Evolutionary conservation across 352 stramenopile species (phyloP), one percentile per base, ranked within the genome.

Genomic region (Blastocystis sp.): DNA sequence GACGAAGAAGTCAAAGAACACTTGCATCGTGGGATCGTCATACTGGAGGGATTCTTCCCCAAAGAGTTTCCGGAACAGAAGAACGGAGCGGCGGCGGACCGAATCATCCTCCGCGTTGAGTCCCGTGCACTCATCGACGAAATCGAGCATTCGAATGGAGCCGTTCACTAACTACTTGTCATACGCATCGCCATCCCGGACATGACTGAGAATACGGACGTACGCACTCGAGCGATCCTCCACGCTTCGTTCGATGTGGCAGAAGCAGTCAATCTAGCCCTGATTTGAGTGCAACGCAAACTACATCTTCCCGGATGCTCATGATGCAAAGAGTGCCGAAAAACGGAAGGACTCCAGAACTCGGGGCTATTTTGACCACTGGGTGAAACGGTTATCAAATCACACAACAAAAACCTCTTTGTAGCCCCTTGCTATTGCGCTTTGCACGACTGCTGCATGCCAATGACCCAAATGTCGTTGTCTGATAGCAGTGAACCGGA

Each of bases 1-100:
- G 3, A 41, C 56, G 60, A 84, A 84, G 56, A 84, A 84, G 3
- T 84, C 74, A 28, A 84, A 84, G 56, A 84, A 84, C 56, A 84
- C 48, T 1, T 28, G 11, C 14, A 59, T 59, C n/a, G 60, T 84
- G 40, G 65, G 45, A 11, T 66, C 56, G 45, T 84, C 61, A 38
- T 41, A 52, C 34, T 28, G 21, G 4, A 84, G 56, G 21, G 11
- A 21, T 34, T 21, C 21, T 52, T 84, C 74, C 2, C 52, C 45
- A 5, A 84, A 45, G 2, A 84, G 23, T 38, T 84, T 61, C 19
- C 74, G 52, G 69, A 84, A 64, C 17, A 84, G 61, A 48, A 69
- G 52, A 9, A 84, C 69, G 21, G 52, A 34, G 10, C 60, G 28
- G 28, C 74, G 10, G 28, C 74, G 74, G 40, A 28, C 45, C 34